phyloP scores from a whole-genome alignment of 192 early-diverging fungal genomes.

The Paraglomus brasilianum region DNA sequence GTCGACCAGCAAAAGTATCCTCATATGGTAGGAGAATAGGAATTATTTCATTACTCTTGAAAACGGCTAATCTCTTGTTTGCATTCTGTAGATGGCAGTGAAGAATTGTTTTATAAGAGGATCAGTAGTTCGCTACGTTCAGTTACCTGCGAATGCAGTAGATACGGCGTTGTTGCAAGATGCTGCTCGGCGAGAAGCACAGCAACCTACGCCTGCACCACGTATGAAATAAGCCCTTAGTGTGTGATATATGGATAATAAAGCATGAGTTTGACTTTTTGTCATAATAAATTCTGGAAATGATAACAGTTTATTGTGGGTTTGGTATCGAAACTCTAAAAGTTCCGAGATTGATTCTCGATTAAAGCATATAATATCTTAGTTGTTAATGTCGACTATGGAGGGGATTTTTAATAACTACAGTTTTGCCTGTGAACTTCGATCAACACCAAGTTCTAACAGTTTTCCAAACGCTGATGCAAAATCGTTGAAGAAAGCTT shows the following conservation, averaged over 20 bases:
- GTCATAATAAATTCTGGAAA: too few species aligned
- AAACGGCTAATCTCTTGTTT: not conserved
- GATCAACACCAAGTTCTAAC: slow-evolving; percentile 48
- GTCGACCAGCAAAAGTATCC: slow-evolving; percentile 86
- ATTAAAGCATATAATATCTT: too few species aligned
- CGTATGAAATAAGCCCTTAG: slow-evolving; percentile 12
- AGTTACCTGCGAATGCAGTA: slow-evolving; percentile 81
- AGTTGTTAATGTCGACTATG: too few species aligned
- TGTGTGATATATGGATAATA: too few species aligned
- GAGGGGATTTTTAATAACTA: too few species aligned
- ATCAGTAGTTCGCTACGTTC: slow-evolving; percentile 97
- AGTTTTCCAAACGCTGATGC: slow-evolving; percentile 48
- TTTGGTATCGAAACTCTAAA: too few species aligned
- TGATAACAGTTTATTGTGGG: too few species aligned
- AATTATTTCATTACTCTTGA: not conserved
- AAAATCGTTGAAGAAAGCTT: slow-evolving; percentile 62
- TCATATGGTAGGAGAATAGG: slow-evolving; percentile 78
- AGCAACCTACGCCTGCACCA: slow-evolving; percentile 52
- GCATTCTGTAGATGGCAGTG: slow-evolving; percentile 69
- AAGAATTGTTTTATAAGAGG: slow-evolving; percentile 99
- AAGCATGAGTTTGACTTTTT: too few species aligned
- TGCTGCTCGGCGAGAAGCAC: slow-evolving; percentile 90
- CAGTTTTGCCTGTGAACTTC: slow-evolving; percentile 5
- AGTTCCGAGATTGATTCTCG: too few species aligned
- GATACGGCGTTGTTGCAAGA: slow-evolving; percentile 97